phyloP scores from a whole-genome alignment of 1,284 basidiomycete species.

The Kalmanozyma brasiliensis region DNA sequence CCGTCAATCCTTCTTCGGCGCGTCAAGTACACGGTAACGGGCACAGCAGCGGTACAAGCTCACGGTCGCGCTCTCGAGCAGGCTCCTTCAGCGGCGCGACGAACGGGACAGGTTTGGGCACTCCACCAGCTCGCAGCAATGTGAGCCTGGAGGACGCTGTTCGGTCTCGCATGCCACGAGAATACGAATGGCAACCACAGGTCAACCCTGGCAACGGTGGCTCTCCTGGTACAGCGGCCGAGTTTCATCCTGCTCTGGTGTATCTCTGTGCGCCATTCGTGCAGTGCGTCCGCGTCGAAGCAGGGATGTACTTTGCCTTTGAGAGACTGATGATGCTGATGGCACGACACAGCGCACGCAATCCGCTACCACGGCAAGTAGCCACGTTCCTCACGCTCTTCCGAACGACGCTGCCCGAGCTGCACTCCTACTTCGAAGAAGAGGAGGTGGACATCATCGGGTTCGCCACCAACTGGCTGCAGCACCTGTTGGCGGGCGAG shows the following conservation, averaged over 20 bases:
- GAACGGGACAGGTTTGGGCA: background rate
- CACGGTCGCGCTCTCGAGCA: constrained; percentile 38
- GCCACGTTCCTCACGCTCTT: constrained; percentile 67
- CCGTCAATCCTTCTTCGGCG: background rate
- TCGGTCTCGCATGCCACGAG: constrained; percentile 51
- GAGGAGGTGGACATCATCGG: constrained; percentile 67
- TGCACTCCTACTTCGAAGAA: constrained; percentile 68
- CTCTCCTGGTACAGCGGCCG: constrained; percentile 13
- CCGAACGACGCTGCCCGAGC: constrained; percentile 64
- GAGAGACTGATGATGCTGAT: constrained; percentile 64
- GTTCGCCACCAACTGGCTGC: constrained; percentile 65
- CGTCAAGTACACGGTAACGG: constrained; percentile 7
- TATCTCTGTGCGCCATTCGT: constrained; percentile 67
- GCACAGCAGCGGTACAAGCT: constrained; percentile 26
- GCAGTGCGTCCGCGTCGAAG: constrained; percentile 65
- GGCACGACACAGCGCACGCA: constrained; percentile 44
- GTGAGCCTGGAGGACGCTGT: constrained; percentile 21
- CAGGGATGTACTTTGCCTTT: constrained; percentile 68
- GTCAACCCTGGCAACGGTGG: constrained; percentile 8
- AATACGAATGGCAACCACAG: constrained; percentile 57
- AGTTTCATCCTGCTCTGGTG: constrained; percentile 66
- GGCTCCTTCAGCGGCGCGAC: constrained; percentile 24
- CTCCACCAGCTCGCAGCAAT: background rate
- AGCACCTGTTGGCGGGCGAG: constrained; percentile 64
- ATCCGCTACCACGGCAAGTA: constrained; percentile 60